Base-by-base conservation (phyloP, 2,329 filamentous ascomycete genomes). In the Myotisia sp. region DNA sequence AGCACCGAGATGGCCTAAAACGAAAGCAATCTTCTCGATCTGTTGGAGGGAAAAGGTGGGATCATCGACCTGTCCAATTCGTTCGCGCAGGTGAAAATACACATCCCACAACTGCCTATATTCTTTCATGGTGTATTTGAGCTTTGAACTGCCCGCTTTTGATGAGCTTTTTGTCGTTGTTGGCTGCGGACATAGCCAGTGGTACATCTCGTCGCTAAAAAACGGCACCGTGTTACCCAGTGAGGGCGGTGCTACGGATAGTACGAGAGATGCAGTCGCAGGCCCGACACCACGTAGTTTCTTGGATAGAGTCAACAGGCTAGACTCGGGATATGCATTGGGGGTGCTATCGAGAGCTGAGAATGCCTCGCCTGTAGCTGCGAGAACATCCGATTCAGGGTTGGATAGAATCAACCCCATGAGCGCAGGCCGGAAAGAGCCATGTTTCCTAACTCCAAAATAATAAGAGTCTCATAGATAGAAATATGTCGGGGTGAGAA, bases 181-280 rank as follows among this genome's bases (percentile, higher is more conserved):
- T 3, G 51, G 47, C 13, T 42, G 36, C 23, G 47, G 12, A 49
- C 51, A 50, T 2, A 63, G 41, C 59, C 60, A 64, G 6, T 52
- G 42, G 33, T 49, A 63, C 14, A 55, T 37, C 41, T 63, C 59
- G 27, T 64, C 60, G 24, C 58, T 60, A 39, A 58, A 63, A 29
- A 63, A 64, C 0, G 60, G 59, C 2, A 55, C 37, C 21, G 41
- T 38, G 5, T 29, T 26, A 2, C n/a, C 6, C 6, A 30, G 38
- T 1, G 50, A 46, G 3, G 26, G 28, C 21, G 23, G 26, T 22
- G 42, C 51, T 6, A 58, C 46, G 5, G 54, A 58, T 2, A 63
- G 46, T 13, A 64, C 47, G 13, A 64, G 44, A 2, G 60, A 60
- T 2, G 57, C 58, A 1, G 60, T 63, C 5, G 60, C 60, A 0